Base-by-base conservation (phyloP, 1,139 yeast genomes). In the Candida sp. region DNA sequence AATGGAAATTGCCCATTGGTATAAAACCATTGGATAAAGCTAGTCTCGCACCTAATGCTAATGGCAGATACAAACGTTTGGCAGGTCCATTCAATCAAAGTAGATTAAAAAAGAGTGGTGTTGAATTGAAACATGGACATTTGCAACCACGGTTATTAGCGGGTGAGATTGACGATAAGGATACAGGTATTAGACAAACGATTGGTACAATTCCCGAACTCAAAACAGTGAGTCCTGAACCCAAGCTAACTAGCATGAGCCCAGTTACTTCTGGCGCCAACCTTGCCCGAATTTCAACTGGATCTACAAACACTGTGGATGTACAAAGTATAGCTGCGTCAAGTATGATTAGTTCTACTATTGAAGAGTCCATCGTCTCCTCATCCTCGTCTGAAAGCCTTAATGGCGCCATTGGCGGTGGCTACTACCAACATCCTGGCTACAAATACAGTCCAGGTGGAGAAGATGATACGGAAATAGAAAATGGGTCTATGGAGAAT, bases 51-150 rank as follows among this genome's bases (percentile, higher is more conserved):
- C 56, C 59, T 22, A 54, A 56, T 34, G 54, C 64, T 22, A 67
- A 61, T 43, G 67, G 67, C 3, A 59, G 61, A 40, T 72, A 65
- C 48, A 59, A 60, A 49, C 56, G 74, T 35, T 53, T 65, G 21
- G 59, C 55, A 15, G 68, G 68, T 1, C 62, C 63, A 4, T 49
- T 56, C 5, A 42, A 55, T 5, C 62, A 58, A 35, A 51, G 52
- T 32, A 55, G 65, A 39, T 52, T 51, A 45, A 70, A 60, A 55
- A 68, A 61, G 53, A 71, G 77, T 41, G 81, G 81, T 4, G 79
- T 82, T 48, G 90, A 84, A 49, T 75, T 85, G 55, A 81, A 84
- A 49, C 93, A 86, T 58, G 87, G 91, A 4, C 88, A 81, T 56
- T 70, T 85, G 51, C 79, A 81, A 43, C 88, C 87, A n/a, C 74